Conservation (phyloP, 140 eudicot genomes). For the Flaveria floridana region DNA sequence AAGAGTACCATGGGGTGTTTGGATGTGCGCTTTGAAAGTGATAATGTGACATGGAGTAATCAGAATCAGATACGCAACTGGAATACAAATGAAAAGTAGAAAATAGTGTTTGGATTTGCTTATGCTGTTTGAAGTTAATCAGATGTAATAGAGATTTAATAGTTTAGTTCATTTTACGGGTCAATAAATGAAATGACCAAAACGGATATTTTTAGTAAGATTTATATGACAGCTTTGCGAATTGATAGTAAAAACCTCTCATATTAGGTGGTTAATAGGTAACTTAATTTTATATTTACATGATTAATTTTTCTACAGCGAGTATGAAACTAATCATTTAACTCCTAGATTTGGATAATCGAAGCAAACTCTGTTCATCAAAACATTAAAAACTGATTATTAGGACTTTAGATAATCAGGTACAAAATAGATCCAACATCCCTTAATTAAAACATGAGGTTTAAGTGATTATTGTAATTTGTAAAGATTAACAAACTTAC, state of each 20-base stretch:
- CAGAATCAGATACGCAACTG: not conserved
- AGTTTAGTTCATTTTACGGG: not conserved
- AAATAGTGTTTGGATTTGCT: not conserved
- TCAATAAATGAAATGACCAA: not conserved
- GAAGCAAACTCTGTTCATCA: not conserved
- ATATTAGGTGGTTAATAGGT: not conserved
- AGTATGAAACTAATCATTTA: not conserved
- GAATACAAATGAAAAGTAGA: not conserved
- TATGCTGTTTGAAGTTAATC: not conserved
- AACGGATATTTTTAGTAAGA: not conserved
- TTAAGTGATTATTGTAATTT: not conserved
- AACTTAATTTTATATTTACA: not conserved
- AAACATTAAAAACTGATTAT: not conserved
- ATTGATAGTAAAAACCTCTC: not conserved
- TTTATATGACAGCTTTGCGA: not conserved
- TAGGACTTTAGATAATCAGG: not conserved
- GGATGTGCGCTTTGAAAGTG: not conserved
- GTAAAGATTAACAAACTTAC: constrained; percentile 46
- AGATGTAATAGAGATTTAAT: not conserved
- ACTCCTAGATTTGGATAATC: not conserved
- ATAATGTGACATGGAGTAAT: not conserved
- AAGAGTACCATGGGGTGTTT: not conserved
- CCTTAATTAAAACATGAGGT: not conserved
- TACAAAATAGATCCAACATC: not conserved
- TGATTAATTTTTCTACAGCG: not conserved